Conservation (phyloP, 208 protist genomes). For the Acanthamoeba royreba region DNA sequence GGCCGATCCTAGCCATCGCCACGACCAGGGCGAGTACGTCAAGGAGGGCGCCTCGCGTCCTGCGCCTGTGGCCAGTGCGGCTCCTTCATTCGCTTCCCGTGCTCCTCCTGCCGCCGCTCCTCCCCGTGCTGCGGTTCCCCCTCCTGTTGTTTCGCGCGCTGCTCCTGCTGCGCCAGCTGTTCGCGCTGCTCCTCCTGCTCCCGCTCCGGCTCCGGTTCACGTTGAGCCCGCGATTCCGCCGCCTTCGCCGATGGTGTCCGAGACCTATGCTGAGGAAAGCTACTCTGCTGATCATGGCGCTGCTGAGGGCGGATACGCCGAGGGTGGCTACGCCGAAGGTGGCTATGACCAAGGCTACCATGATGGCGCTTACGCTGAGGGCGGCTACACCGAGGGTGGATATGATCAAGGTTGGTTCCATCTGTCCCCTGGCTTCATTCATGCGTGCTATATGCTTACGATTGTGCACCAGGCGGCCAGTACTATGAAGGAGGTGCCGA, state of each 20-base stretch:
- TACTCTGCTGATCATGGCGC: background rate
- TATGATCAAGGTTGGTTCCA: background rate
- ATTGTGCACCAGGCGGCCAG: too few species aligned
- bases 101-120: background rate
- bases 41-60: background rate
- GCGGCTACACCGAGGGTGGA: background rate
- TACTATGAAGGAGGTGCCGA: too few species aligned
- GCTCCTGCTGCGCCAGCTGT: background rate
- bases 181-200: background rate
- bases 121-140: background rate
- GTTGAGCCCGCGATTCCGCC: background rate
- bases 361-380: background rate
- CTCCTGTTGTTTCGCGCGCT: background rate
- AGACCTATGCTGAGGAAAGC: background rate
- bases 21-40: conserved; percentile 9
- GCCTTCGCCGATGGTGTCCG: background rate
- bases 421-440: too few species aligned
- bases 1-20: background rate
- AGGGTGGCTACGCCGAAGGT: background rate
- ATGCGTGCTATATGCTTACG: too few species aligned
- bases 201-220: background rate
- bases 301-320: background rate
- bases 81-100: background rate
- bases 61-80: too few species aligned
- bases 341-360: background rate